Percentiles rank a stretch among this genome's conserved stretches.
Evolutionary conservation across 345 rosid species (phyloP).

Genomic region (Gossypium mustelinum): DNA sequence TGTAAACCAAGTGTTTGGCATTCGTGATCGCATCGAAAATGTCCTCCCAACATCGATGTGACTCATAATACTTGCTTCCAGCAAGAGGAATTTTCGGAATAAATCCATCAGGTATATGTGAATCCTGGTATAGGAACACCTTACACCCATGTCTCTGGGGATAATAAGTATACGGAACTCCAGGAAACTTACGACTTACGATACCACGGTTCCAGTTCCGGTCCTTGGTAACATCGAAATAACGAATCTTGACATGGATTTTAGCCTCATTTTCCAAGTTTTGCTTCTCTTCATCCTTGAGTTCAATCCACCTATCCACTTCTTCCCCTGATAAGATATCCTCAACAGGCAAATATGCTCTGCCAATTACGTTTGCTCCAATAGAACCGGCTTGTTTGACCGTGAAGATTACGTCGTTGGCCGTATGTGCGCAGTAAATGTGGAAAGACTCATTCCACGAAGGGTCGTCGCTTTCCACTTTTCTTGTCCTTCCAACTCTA

Average conservation of each 20-base stretch:
- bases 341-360: slow-evolving; percentile 72
- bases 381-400: slow-evolving; percentile 83
- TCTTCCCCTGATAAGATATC: slow-evolving; percentile 68
- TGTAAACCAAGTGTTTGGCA: slow-evolving; percentile 82
- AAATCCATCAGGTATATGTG: slow-evolving; percentile 83
- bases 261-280: slow-evolving; percentile 59
- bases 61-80: slow-evolving; percentile 74
- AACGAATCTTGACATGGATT: slow-evolving; percentile 88
- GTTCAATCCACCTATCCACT: slow-evolving; percentile 84
- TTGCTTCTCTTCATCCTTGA: slow-evolving; percentile 57
- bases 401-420: slow-evolving; percentile 75
- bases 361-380: slow-evolving; percentile 85
- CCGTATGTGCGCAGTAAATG: slow-evolving; percentile 85
- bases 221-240: slow-evolving; percentile 68
- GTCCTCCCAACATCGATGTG: slow-evolving; percentile 96
- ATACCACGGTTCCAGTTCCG: slow-evolving; percentile 63
- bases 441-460: slow-evolving; percentile 90
- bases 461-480: slow-evolving; percentile 60
- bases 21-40: slow-evolving; percentile 78
- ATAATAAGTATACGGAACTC: slow-evolving; percentile 89
- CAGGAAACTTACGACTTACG: slow-evolving; percentile 68
- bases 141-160: slow-evolving; percentile 82
- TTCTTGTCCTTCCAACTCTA: slow-evolving; percentile 88
- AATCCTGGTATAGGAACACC: slow-evolving; percentile 91
- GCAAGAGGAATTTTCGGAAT: slow-evolving; percentile 87